Conservation (phyloP, 2,329 filamentous ascomycete genomes). For the Nemania diffusa region DNA sequence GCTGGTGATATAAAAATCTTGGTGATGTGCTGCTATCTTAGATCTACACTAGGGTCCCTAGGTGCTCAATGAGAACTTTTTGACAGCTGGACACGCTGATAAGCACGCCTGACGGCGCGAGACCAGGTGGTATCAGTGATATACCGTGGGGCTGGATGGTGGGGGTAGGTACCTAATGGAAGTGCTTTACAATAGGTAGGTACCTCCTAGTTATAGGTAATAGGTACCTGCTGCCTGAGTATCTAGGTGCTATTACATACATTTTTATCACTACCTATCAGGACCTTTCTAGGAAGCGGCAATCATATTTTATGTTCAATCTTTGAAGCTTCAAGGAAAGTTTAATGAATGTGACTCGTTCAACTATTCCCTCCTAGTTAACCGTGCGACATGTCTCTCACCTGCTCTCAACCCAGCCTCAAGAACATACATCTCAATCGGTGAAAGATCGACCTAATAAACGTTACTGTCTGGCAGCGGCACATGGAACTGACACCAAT, state of each 20-base stretch:
- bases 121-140: neutral
- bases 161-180: neutral
- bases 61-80: neutral
- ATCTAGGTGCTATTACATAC: neutral
- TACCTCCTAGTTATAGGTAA: neutral
- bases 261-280: neutral
- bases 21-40: conserved; percentile 15
- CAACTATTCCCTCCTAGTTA: neutral
- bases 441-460: too few relatives aligned
- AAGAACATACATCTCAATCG: neutral
- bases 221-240: neutral
- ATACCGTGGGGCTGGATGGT: conserved; percentile 1
- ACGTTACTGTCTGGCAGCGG: neutral
- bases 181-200: too few relatives aligned
- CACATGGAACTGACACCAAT: conserved; percentile 62
- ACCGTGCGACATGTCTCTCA: neutral
- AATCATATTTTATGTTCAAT: too few relatives aligned
- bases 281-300: too few relatives aligned
- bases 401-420: neutral
- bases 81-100: conserved; percentile 23
- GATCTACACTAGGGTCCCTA: too few relatives aligned
- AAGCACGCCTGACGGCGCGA: conserved; percentile 28
- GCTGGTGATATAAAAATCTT: conserved; percentile 8
- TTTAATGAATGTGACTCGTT: neutral
- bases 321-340: neutral